These are phyloP conservation scores for Herpetospermum pedunculosum DNA, from an alignment of 306 rosid genomes.

Conservation along the genomic window DNA sequence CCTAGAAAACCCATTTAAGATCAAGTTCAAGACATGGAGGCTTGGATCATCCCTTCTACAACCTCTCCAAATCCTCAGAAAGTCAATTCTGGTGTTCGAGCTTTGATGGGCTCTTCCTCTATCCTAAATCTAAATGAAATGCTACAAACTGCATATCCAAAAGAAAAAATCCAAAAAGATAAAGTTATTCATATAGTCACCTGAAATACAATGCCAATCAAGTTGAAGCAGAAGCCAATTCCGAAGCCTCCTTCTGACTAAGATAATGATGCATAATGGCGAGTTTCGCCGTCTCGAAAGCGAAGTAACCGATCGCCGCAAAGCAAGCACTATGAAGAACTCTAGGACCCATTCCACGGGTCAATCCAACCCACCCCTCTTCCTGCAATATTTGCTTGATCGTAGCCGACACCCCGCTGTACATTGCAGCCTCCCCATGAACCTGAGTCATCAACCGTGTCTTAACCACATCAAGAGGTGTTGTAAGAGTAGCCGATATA, in stretches of 20 bases:
- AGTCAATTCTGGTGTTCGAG: neutral
- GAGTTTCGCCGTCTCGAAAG: slow-evolving; percentile 89
- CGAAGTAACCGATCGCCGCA: slow-evolving; percentile 84
- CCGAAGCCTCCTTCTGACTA: slow-evolving; percentile 33
- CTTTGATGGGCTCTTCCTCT: neutral
- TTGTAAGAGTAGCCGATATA: slow-evolving; percentile 73
- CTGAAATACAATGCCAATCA: slow-evolving; percentile 17
- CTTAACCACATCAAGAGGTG: slow-evolving; percentile 89
- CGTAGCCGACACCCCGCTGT: slow-evolving; percentile 44
- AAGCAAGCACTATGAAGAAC: slow-evolving; percentile 87
- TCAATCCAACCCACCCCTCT: slow-evolving; percentile 78
- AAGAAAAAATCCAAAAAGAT: neutral
- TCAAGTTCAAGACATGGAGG: neutral
- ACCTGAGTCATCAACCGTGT: slow-evolving; percentile 87
- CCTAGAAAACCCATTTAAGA: neutral
- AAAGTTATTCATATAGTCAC: neutral
- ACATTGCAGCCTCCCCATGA: slow-evolving; percentile 37
- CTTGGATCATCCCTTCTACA: neutral
- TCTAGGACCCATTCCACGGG: slow-evolving; percentile 86
- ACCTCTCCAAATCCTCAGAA: neutral
- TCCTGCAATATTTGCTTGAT: slow-evolving; percentile 56
- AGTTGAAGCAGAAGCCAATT: slow-evolving; percentile 16
- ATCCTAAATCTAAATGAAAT: neutral
- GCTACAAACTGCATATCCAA: neutral
- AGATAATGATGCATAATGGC: slow-evolving; percentile 44